These are phyloP conservation scores for Phaeophleospora eucalypticola DNA, from an alignment of 2,329 filamentous ascomycete species.

Conservation along the genomic window DNA sequence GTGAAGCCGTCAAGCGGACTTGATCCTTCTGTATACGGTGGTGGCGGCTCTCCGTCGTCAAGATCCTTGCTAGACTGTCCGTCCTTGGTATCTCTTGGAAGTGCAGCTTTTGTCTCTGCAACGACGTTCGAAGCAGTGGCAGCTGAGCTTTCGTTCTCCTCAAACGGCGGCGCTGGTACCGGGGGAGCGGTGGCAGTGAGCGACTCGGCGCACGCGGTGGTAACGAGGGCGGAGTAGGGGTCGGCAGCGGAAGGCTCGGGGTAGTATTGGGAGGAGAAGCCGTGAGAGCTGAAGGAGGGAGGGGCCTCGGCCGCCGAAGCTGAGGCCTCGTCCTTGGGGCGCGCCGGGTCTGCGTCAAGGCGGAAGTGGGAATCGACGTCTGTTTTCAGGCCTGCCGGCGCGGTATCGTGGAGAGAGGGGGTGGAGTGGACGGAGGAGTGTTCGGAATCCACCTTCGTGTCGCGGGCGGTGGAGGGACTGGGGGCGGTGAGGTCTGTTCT, in stretches of 20 bases:
- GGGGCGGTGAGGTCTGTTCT: background rate
- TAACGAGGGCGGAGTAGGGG: constrained; percentile 41
- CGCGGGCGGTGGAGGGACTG: background rate
- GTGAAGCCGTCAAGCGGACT: constrained; percentile 89
- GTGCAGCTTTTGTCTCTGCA: constrained; percentile 77
- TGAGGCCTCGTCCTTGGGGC: constrained; percentile 23
- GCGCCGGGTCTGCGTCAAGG: constrained; percentile 19
- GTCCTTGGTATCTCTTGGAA: constrained; percentile 77
- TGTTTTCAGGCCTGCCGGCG: constrained; percentile 23
- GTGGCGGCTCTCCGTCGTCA: constrained; percentile 86
- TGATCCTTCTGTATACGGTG: constrained; percentile 90
- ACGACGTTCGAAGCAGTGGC: constrained; percentile 51
- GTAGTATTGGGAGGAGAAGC: constrained; percentile 59
- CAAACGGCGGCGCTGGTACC: constrained; percentile 47
- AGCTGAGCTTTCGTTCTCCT: constrained; percentile 36
- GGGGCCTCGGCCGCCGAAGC: constrained; percentile 50
- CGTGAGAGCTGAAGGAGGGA: constrained; percentile 62
- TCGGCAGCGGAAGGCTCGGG: constrained; percentile 47
- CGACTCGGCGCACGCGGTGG: constrained; percentile 31
- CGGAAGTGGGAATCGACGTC: constrained; percentile 31
- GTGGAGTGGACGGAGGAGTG: constrained; percentile 31
- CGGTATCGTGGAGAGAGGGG: constrained; percentile 28
- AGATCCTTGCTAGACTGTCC: constrained; percentile 66
- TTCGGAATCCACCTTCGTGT: constrained; percentile 27
- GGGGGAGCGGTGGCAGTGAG: constrained; percentile 47